Base-by-base conservation (phyloP, 257 asterid genomes). In the Petunia secreta region DNA sequence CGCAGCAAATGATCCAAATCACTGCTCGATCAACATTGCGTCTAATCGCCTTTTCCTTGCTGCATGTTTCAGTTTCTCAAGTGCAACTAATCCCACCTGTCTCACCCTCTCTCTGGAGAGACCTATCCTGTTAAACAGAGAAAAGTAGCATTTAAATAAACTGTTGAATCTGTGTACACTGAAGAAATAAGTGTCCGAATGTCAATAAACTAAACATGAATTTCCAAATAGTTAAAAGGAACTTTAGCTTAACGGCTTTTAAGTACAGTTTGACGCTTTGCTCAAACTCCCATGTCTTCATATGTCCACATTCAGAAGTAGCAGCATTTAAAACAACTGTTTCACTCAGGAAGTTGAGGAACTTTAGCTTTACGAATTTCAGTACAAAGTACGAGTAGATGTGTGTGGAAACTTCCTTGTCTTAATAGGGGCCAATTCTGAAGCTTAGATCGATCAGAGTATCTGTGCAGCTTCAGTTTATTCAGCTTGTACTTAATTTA, bases 101-200 rank as follows among this genome's bases (percentile, higher is more conserved):
- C 99, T 89, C 36, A 92, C 98, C 87, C 99, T 90, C 88, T 95
- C 99, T 80, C 99, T 87, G 1, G 99, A 95, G 88, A 95, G 87
- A 75, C 99, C 97, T 44, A 95, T 95, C 90, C 99, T 95, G 98
- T 84, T 84, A 83, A 81, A 39, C 54, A 57, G 5, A 76, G 59
- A 14, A 2, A 52, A 9, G 7, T 40, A 15, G 11, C 40, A 84
- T 40, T 55, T 78, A 50, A 15, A 67, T 54, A 59, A 14, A 54
- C 36, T 5, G 6, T 46, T 40, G 41, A 58, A 69, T 41, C 2
- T 11, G 34, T 34, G 13, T 50, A 0, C 46, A 50, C 14, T 34
- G 16, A 14, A 14, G 25, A 14, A 36, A 15, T 14, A 25, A 25
- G 25, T 0, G 25, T 25, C 25, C 25, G 34, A n/a, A 7, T 48